Percentiles rank a stretch among this genome's conserved stretches.
These are phyloP conservation scores for Lactifluus echinatus DNA, from an alignment of 768 basidiomycete species.

Conservation along the genomic window DNA sequence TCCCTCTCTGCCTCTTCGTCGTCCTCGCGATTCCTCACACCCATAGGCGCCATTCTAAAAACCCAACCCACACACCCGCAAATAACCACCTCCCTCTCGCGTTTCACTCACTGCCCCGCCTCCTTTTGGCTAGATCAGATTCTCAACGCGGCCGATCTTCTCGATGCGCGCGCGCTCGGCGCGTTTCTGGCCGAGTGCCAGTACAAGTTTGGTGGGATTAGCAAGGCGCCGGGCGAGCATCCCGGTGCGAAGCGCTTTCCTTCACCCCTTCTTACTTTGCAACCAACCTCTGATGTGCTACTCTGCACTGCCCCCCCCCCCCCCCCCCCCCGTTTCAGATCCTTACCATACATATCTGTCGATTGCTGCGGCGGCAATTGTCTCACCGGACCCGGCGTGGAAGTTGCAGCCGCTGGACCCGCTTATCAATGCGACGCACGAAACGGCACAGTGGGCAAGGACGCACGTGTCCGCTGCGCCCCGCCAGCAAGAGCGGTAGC, in stretches of 20 bases:
- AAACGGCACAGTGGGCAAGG: conserved; percentile 61
- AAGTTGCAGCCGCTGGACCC: conserved; percentile 54
- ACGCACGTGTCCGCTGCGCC: conserved; percentile 38
- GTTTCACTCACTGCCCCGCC: neutral
- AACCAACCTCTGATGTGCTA: no score
- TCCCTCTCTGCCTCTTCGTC: conserved; percentile 1
- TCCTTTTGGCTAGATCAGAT: conserved; percentile 42
- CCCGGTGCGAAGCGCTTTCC: conserved; percentile 45
- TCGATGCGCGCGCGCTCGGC: conserved; percentile 48
- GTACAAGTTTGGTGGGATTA: conserved; percentile 82
- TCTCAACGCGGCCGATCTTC: conserved; percentile 47
- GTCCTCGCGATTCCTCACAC: neutral
- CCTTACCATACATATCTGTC: conserved; percentile 94
- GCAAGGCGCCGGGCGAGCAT: conserved; percentile 70
- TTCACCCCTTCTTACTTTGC: conserved; percentile 15
- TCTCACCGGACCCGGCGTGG: conserved; percentile 34
- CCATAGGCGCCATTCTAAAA: no score
- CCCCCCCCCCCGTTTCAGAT: no score
- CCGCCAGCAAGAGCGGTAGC: neutral
- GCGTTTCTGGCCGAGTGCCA: conserved; percentile 69
- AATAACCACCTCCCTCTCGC: neutral
- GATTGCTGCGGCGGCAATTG: conserved; percentile 67
- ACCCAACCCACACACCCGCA: no score
- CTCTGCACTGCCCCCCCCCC: no score
- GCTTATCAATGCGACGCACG: conserved; percentile 57